These are phyloP conservation scores for Pseudogymnoascus sp. DNA, from an alignment of 2,329 filamentous ascomycete genomes.

Conservation along the genomic window DNA sequence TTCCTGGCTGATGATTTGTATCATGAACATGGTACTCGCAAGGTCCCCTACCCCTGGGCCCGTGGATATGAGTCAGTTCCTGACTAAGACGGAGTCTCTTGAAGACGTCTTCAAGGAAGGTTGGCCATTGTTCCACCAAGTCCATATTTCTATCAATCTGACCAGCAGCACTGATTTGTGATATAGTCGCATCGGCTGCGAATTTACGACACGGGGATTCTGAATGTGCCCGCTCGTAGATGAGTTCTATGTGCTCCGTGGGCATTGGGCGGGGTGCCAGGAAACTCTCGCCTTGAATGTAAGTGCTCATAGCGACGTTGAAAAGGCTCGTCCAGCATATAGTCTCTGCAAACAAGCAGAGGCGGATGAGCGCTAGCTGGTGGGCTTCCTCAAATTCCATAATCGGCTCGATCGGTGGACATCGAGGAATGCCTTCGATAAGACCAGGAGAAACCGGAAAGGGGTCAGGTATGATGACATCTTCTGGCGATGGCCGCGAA, in stretches of 20 bases:
- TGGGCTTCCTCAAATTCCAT: constrained; percentile 6
- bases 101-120: constrained; percentile 7
- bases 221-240: constrained; percentile 13
- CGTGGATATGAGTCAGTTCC: not conserved
- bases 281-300: constrained; percentile 13
- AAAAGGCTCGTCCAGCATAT: constrained; percentile 14
- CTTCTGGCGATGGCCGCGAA: not conserved
- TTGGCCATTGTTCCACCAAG: constrained; percentile 1
- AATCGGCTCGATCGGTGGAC: not conserved
- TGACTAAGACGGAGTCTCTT: not conserved
- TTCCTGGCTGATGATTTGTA: not conserved
- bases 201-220: constrained; percentile 12
- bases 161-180: not conserved
- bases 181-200: constrained; percentile 11
- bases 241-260: constrained; percentile 12
- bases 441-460: not conserved
- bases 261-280: constrained; percentile 8
- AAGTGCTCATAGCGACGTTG: constrained; percentile 15
- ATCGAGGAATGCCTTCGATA: not conserved
- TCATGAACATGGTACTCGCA: constrained; percentile 6
- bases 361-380: constrained; percentile 13
- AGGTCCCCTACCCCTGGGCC: not conserved
- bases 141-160: constrained; percentile 8
- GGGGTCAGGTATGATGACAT: not conserved
- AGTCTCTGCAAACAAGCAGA: constrained; percentile 16